Evolutionary conservation across 2,329 filamentous ascomycete genomes (phyloP), one percentile per base, ranked within the genome.

Genomic region (Zarea fungicola): DNA sequence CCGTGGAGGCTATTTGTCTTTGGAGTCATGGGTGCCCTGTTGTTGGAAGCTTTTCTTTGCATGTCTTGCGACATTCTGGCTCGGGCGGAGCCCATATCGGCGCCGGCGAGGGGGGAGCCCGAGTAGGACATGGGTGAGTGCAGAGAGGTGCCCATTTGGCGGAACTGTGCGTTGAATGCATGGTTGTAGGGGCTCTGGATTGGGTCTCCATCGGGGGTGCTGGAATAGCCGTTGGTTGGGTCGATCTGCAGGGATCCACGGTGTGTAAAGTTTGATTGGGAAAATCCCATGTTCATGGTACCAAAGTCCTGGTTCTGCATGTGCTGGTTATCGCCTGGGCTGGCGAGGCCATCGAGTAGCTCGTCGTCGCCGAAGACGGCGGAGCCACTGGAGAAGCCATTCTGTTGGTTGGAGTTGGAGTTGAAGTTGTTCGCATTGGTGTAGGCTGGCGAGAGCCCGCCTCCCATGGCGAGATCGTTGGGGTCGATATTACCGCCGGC

Each of bases 111-210:
- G 19, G 67, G 66, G 26, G 68, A 69, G 16, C 64, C 63, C 4
- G 66, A 65, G 51, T 70, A 70, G 11, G 65, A 66, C 55, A 71
- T 57, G 26, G 68, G 66, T 4, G 68, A 70, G 45, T 69, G 67
- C 19, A 70, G 56, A 3, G 80, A 78, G 47, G 69, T 74, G 51
- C 73, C 74, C 59, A 86, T 83, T 51, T 80, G 79, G 37, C 86
- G 81, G 65, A 89, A 95, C 55, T 90, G 87, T 61, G 87, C 86
- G 67, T 84, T 85, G 72, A 91, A 93, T 61, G 79, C 83, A 58
- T 86, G 81, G 35, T 87, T 79, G 61, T 90, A 96, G 0, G 92
- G 92, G 60, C 90, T 96, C 62, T 95, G 88, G 52, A 96, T 92
- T 6, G 92, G 90, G 46, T 89, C 86, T 45, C 89, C 89, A 53